These are phyloP conservation scores for Tulasnella sp. DNA, from an alignment of 768 basidiomycete genomes.

Conservation along the genomic window DNA sequence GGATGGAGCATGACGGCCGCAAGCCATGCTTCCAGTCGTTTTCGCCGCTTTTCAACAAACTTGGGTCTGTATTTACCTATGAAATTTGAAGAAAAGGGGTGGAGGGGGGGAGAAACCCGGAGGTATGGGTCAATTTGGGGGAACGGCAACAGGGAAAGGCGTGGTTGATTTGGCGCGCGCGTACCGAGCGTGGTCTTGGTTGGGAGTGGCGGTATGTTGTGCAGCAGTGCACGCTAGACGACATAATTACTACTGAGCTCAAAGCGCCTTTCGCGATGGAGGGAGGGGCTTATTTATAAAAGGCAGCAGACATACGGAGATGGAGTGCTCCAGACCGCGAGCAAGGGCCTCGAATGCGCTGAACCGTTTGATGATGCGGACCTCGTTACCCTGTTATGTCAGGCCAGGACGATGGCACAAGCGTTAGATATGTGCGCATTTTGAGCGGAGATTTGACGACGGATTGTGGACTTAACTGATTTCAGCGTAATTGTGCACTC, in stretches of 20 bases:
- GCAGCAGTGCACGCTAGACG: background rate
- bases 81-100: background rate
- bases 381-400: slow-evolving; percentile 6
- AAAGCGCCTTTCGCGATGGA: background rate
- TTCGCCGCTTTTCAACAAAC: slow-evolving; percentile 8
- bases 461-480: background rate
- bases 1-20: slow-evolving; percentile 11
- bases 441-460: background rate
- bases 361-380: slow-evolving; percentile 11
- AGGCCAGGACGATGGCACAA: background rate
- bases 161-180: background rate
- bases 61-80: slow-evolving; percentile 7
- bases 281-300: background rate
- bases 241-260: background rate
- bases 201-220: background rate
- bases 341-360: slow-evolving; percentile 7
- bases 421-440: background rate
- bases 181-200: background rate
- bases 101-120: background rate
- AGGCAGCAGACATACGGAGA: background rate
- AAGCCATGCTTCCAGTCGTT: slow-evolving; percentile 10
- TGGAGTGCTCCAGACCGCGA: slow-evolving; percentile 7
- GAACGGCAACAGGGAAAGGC: background rate
- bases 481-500: slow-evolving; percentile 1
- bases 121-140: background rate